Evolutionary conservation across 805 yeast genomes (phyloP).

Genomic region (Candida chilensis): DNA sequence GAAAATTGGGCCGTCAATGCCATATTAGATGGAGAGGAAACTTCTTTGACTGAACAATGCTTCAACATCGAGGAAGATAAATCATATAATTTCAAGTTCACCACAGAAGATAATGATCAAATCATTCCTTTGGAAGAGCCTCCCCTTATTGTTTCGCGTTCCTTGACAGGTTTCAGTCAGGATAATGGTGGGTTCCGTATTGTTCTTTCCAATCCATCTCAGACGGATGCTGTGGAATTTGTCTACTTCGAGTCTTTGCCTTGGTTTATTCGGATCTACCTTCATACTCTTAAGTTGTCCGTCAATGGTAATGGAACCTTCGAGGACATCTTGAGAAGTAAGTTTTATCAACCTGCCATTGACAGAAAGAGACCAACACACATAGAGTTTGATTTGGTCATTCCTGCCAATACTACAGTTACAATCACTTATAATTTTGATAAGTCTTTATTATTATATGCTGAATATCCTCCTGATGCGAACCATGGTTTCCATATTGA

Average conservation of each 20-base stretch:
- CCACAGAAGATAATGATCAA: constrained; percentile 33
- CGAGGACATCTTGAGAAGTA: constrained; percentile 33
- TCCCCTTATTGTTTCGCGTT: constrained; percentile 70
- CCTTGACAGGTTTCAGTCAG: constrained; percentile 86
- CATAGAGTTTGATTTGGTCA: constrained; percentile 52
- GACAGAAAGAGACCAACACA: constrained; percentile 81
- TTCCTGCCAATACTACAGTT: constrained; percentile 59
- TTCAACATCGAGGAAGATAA: constrained; percentile 9
- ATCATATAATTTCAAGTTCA: constrained; percentile 25
- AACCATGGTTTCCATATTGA: constrained; percentile 95
- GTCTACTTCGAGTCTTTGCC: constrained; percentile 78
- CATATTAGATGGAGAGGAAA: constrained; percentile 5
- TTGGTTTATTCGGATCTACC: constrained; percentile 82
- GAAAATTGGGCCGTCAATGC: constrained; percentile 38
- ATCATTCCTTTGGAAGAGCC: constrained; percentile 34
- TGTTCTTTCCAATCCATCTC: constrained; percentile 61
- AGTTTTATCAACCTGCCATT: constrained; percentile 64
- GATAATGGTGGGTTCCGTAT: constrained; percentile 86
- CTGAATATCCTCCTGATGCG: constrained; percentile 99
- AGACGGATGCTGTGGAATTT: constrained; percentile 32
- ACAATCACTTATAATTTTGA: constrained; percentile 74
- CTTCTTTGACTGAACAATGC: constrained; percentile 7
- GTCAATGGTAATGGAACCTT: constrained; percentile 10
- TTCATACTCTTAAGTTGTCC: constrained; percentile 52
- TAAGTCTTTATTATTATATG: constrained; percentile 71